These are phyloP conservation scores for Cladobotryum protrusum DNA, from an alignment of 2,329 filamentous ascomycete species.

Conservation along the genomic window DNA sequence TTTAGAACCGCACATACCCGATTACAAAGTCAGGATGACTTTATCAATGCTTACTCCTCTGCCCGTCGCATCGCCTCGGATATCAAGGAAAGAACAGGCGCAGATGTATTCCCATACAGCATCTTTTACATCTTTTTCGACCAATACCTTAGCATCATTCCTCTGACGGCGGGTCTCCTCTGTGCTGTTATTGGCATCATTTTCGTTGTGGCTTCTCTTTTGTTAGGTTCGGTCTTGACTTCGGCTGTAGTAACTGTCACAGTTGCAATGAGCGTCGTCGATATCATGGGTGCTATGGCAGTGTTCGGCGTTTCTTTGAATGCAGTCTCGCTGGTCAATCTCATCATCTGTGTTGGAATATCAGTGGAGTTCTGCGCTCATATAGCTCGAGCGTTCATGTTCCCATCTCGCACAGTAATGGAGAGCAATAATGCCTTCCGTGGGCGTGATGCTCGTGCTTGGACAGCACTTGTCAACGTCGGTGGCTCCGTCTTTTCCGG, in stretches of 20 bases:
- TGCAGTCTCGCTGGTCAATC: conserved; percentile 88
- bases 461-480: conserved; percentile 91
- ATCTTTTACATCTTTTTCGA: conserved; percentile 99
- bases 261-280: conserved; percentile 86
- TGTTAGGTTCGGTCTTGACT: conserved; percentile 79
- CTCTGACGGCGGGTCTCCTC: conserved; percentile 71
- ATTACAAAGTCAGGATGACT: conserved; percentile 80
- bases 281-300: conserved; percentile 94
- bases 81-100: conserved; percentile 63
- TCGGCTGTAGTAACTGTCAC: conserved; percentile 77
- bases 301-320: conserved; percentile 84
- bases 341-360: conserved; percentile 96
- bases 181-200: conserved; percentile 81
- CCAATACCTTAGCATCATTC: conserved; percentile 82
- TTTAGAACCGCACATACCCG: conserved; percentile 89
- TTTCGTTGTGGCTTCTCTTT: conserved; percentile 67
- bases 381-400: conserved; percentile 92
- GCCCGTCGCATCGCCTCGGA: conserved; percentile 81
- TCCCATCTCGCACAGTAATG: conserved; percentile 76
- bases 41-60: conserved; percentile 83
- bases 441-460: conserved; percentile 77
- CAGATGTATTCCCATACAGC: conserved; percentile 91
- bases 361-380: conserved; percentile 97
- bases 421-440: conserved; percentile 70
- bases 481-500: conserved; percentile 92